Evolutionary conservation across 495 filamentous ascomycete genomes (phyloP), one percentile per base, ranked within the genome.

Genomic region (Xylaria cubensis): DNA sequence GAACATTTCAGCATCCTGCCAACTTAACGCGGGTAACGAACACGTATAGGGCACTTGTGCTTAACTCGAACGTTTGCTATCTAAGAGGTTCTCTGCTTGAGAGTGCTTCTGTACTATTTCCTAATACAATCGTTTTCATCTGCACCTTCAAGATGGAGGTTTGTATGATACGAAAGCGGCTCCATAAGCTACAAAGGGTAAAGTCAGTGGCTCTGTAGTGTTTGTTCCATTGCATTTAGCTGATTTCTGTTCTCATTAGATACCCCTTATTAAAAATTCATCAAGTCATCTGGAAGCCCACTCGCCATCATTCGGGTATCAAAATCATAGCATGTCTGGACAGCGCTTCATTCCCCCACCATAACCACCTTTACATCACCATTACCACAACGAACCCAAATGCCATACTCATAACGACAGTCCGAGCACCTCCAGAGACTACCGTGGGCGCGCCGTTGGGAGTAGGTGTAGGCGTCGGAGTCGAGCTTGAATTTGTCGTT

Each of bases 291-390:
- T 12, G 46, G 32, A 63, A 64, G 44, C 32, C 44, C 4, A 19
- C 50, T 67, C 41, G 21, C 26, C 41, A 51, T 9, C 24, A 61
- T 19, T 32, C 21, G 61, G 50, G 21, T 71, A 71, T 71, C 48
- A 71, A 34, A 62, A 50, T 64, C 21, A 59, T 53, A 39, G n/a
- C 41, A 41, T 44, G 29, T 58, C 29, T 36, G 56, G 24, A 56
- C 69, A 71, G 12, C 67, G n/a, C 1, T 19, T 13, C 21, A 34
- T 24, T 55, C 29, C 50, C 61, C 34, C 17, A 42, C 32, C 21
- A 66, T 72, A 34, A 8, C 6, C 5, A 39, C 36, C 46, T 32
- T 32, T 66, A 41, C 36, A 72, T 50, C 24, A 46, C 59, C 24
- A 59, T 13, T 41, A 19, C 36, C 63, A 72, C 29, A 51, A 51